Percentiles rank a stretch among this genome's conserved stretches.
These are phyloP conservation scores for Lentinula guzmanii DNA, from an alignment of 768 basidiomycete genomes.

Conservation along the genomic window DNA sequence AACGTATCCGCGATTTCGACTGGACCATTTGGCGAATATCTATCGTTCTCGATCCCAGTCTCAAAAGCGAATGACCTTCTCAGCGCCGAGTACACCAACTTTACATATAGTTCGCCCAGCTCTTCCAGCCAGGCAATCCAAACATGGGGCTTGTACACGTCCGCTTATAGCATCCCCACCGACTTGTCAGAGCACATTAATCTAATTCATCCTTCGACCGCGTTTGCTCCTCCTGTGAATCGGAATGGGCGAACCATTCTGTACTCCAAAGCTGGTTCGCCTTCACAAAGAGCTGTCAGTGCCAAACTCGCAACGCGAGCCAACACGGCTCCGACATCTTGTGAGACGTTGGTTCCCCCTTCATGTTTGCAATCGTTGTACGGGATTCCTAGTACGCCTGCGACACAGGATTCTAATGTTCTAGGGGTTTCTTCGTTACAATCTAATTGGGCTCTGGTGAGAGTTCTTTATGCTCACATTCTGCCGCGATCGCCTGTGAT, in stretches of 20 bases:
- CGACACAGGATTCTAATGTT: constrained; percentile 8
- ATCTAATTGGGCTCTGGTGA: constrained; percentile 11
- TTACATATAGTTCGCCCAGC: constrained; percentile 20
- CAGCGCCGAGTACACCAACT: constrained; percentile 27
- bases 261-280: neutral
- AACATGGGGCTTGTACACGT: neutral
- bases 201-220: constrained; percentile 20
- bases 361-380: constrained; percentile 21
- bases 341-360: constrained; percentile 15
- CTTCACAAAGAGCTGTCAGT: neutral
- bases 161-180: constrained; percentile 17
- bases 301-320: constrained; percentile 4
- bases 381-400: constrained; percentile 17
- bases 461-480: constrained; percentile 10
- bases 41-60: constrained; percentile 23
- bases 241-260: neutral
- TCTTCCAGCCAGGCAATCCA: constrained; percentile 16
- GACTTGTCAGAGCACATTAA: constrained; percentile 16
- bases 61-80: constrained; percentile 28
- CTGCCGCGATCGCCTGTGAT: constrained; percentile 13
- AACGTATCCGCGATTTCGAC: constrained; percentile 26
- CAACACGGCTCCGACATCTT: constrained; percentile 15
- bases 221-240: constrained; percentile 8
- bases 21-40: constrained; percentile 32
- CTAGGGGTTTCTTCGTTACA: constrained; percentile 10